Base-by-base conservation (phyloP, 495 filamentous ascomycete genomes). In the Trypethelium eluteriae region DNA sequence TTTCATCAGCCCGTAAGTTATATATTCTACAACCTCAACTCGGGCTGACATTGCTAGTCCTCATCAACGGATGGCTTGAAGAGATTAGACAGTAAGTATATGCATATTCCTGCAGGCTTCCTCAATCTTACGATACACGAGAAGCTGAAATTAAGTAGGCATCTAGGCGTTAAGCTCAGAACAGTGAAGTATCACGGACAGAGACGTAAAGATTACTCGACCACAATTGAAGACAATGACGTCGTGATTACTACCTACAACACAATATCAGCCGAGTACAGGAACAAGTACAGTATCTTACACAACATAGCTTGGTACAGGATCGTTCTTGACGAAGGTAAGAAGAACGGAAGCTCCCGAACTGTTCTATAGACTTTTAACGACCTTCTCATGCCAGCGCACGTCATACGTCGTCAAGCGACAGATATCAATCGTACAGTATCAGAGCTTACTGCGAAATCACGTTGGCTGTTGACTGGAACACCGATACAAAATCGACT, bases 161-260 rank as follows among this genome's bases (percentile, higher is more conserved):
- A 76, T 71, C 64, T 69, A 5, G 39, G 62, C 36, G 46, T 53
- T 12, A 68, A 70, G 12, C 62, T 96, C 6, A 81, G 76, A 1
- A 90, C 84, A 64, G 89, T 92, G 73, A 84, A 92, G 64, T 97
- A 96, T 69, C 93, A 98, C 76, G 94, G 94, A 2, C 77, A 82
- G 4, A 87, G 86, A 65, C 83, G 93, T n/a, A 84, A 81, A 36
- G 86, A 85, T 61, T 83, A 91, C 68, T 73, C 87, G 12, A 77
- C 83, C 6, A 81, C 85, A 71, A 83, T 98, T 16, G 84, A 88
- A 5, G 75, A 83, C 47, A 91, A 95, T 72, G 94, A 98, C 74
- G 90, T 98, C 3, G 95, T 98, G 47, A 95, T 98, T 70, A 98
- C 94, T 0, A 98, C 94, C 2, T 98, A 97, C 71, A 90, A 96